phyloP scores from a whole-genome alignment of 2,329 filamentous ascomycete genomes.

The Arthrobotrys iridis region DNA sequence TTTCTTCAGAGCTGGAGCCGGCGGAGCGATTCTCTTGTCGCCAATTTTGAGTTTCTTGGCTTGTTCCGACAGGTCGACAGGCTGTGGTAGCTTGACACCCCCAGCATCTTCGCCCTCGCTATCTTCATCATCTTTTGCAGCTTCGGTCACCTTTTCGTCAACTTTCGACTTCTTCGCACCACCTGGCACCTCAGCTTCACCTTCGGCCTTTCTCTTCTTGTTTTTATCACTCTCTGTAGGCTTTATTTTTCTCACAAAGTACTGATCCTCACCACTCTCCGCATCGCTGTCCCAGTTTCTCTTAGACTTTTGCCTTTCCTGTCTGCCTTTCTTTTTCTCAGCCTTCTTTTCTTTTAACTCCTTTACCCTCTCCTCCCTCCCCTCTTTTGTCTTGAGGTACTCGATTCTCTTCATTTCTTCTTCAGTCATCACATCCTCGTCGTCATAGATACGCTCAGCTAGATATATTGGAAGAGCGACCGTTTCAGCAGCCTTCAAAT shows the following conservation, averaged over 20 bases:
- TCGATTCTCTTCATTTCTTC: constrained; percentile 58
- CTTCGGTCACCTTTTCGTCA: constrained; percentile 41
- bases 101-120: constrained; percentile 26
- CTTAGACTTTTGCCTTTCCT: constrained; percentile 53
- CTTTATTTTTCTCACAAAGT: constrained; percentile 33
- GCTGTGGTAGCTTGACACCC: constrained; percentile 29
- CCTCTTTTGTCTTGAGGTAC: constrained; percentile 56
- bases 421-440: constrained; percentile 73
- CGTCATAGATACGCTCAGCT: constrained; percentile 90
- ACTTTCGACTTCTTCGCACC: constrained; percentile 55
- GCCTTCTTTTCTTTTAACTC: constrained; percentile 66
- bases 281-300: constrained; percentile 52
- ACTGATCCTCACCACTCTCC: constrained; percentile 43
- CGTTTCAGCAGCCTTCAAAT: constrained; percentile 90
- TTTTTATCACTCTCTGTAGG: constrained; percentile 27
- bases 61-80: constrained; percentile 50
- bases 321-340: constrained; percentile 60
- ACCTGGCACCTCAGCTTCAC: constrained; percentile 43
- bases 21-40: constrained; percentile 46
- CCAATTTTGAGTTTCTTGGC: constrained; percentile 56
- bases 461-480: constrained; percentile 93
- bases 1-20: constrained; percentile 31
- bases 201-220: constrained; percentile 52
- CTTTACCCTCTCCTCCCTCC: constrained; percentile 62
- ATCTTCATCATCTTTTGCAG: constrained; percentile 35